These are phyloP conservation scores for Metarhizium rileyi DNA, from an alignment of 2,329 filamentous ascomycete species.

Conservation along the genomic window DNA sequence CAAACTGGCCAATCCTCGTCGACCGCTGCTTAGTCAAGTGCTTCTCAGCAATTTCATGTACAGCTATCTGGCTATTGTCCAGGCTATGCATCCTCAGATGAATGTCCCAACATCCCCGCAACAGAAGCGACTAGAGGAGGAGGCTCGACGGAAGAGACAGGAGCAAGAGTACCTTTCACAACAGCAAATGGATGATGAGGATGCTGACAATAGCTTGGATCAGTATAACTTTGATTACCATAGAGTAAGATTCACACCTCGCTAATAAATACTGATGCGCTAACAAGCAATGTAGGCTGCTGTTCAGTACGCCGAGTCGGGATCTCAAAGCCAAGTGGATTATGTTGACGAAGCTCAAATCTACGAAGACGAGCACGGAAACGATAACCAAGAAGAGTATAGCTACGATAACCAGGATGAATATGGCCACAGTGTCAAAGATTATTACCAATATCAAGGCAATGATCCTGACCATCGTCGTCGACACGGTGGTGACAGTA, in stretches of 20 bases:
- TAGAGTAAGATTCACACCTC: conserved; percentile 28
- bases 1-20: conserved; percentile 93
- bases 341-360: conserved; percentile 44
- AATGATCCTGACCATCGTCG: conserved; percentile 22
- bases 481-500: conserved; percentile 29
- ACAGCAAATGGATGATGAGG: conserved; percentile 34
- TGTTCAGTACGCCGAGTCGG: conserved; percentile 37
- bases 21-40: conserved; percentile 87
- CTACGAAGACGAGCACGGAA: conserved; percentile 41
- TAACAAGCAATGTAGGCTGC: conserved; percentile 24
- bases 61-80: conserved; percentile 94
- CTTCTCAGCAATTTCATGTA: conserved; percentile 99
- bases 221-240: conserved; percentile 46
- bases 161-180: conserved; percentile 39
- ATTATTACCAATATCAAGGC: conserved; percentile 31
- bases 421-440: conserved; percentile 29
- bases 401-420: conserved; percentile 28
- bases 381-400: conserved; percentile 26
- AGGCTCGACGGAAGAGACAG: conserved; percentile 39
- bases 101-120: conserved; percentile 79
- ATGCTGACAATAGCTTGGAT: conserved; percentile 38
- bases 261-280: background rate
- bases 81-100: conserved; percentile 96
- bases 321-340: conserved; percentile 33
- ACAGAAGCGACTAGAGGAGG: conserved; percentile 52